Conservation (phyloP, 176 grass and related monocot species). For the Chloris gayana region DNA sequence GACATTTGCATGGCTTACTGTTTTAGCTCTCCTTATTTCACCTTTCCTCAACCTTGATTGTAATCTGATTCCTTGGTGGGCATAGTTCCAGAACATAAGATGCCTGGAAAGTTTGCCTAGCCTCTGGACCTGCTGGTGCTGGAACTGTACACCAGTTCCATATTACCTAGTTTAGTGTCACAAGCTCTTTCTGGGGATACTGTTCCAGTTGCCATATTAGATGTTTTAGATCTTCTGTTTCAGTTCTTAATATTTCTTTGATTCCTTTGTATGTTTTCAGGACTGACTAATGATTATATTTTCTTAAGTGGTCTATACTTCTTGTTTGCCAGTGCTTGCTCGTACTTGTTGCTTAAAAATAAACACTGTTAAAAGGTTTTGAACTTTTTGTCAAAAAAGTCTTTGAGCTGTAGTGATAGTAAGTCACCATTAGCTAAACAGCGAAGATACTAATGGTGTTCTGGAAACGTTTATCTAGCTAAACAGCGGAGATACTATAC, state of each 20-base stretch:
- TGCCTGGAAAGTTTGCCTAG: background rate
- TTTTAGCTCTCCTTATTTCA: background rate
- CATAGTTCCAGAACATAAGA: background rate
- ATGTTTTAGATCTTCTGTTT: background rate
- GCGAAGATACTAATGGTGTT: background rate
- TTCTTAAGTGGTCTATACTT: conserved; percentile 1
- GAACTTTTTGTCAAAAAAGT: no score
- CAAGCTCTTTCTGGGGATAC: background rate
- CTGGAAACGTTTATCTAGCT: background rate
- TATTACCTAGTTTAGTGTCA: background rate
- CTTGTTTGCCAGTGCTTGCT: conserved; percentile 14
- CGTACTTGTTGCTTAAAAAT: conserved; percentile 27
- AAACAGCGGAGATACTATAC: background rate
- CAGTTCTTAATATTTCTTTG: background rate
- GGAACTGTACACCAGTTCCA: background rate
- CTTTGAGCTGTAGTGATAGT: background rate
- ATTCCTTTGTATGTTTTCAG: conserved; percentile 5
- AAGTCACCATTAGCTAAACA: background rate
- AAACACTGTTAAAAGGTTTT: background rate
- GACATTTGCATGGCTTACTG: background rate
- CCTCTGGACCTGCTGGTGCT: background rate
- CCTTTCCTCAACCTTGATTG: background rate
- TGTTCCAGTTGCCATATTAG: background rate
- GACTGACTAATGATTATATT: conserved; percentile 21
- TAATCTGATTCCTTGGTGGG: background rate